These are phyloP conservation scores for Phytophthora megakarya DNA, from an alignment of 352 stramenopile species.

Conservation along the genomic window DNA sequence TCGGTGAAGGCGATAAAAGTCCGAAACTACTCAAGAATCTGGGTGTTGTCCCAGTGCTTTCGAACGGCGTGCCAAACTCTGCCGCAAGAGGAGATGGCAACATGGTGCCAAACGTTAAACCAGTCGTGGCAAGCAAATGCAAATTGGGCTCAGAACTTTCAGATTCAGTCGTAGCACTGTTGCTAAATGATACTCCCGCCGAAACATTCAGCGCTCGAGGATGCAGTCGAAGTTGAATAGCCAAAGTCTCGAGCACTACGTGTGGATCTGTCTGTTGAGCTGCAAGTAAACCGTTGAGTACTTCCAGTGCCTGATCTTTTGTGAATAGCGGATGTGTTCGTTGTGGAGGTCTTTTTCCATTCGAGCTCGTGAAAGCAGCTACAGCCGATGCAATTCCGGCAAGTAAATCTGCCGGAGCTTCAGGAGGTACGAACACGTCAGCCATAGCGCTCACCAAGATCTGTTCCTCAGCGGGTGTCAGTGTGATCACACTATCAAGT, in stretches of 20 bases:
- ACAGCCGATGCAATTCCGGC: conserved; percentile 60
- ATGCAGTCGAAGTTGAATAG: conserved; percentile 27
- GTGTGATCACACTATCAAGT: conserved; percentile 59
- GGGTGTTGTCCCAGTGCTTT: conserved; percentile 22
- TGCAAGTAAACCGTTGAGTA: conserved; percentile 37
- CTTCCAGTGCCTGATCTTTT: conserved; percentile 40
- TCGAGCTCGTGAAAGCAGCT: conserved; percentile 57
- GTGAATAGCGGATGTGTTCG: conserved; percentile 46
- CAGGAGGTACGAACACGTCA: conserved; percentile 52
- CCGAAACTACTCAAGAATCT: conserved; percentile 22
- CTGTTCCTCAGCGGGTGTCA: conserved; percentile 57
- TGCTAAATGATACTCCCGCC: conserved; percentile 34
- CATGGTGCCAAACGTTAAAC: conserved; percentile 35
- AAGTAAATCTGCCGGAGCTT: conserved; percentile 51
- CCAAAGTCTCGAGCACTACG: conserved; percentile 36
- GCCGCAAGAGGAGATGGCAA: conserved; percentile 25
- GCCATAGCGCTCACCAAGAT: conserved; percentile 55
- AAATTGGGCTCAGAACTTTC: conserved; percentile 32
- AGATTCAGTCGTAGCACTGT: conserved; percentile 1
- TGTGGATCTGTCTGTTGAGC: conserved; percentile 31
- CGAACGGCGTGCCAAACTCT: conserved; percentile 20
- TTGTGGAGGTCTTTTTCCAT: conserved; percentile 45
- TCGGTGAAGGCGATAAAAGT: conserved; percentile 25
- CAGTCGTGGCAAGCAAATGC: conserved; percentile 32
- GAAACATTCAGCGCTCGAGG: conserved; percentile 35